These are phyloP conservation scores for Candida corydali DNA, from an alignment of 805 yeast species.

Conservation along the genomic window DNA sequence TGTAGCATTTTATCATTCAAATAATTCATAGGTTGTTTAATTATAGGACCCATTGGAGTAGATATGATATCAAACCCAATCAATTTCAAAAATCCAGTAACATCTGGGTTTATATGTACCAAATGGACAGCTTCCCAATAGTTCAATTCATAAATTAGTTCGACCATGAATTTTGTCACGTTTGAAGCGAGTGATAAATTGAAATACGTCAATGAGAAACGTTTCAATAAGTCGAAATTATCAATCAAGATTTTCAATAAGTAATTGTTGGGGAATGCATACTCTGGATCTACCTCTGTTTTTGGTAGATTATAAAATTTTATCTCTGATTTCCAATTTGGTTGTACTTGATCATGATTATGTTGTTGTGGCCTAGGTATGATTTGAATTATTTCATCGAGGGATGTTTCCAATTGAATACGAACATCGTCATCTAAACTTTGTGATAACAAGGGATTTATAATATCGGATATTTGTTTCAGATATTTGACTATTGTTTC, in stretches of 20 bases:
- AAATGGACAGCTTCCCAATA: slow-evolving; percentile 45
- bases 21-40: slow-evolving; percentile 37
- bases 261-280: slow-evolving; percentile 34
- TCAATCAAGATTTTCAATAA: slow-evolving; percentile 36
- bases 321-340: background rate
- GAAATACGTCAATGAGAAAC: slow-evolving; percentile 30
- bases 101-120: slow-evolving; percentile 25
- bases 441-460: slow-evolving; percentile 25
- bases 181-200: slow-evolving; percentile 36
- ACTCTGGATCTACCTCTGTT: slow-evolving; percentile 8
- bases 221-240: slow-evolving; percentile 27
- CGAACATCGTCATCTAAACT: slow-evolving; percentile 25
- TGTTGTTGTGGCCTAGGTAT: slow-evolving; percentile 16
- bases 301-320: slow-evolving; percentile 1
- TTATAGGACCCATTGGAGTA: slow-evolving; percentile 35
- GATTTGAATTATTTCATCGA: slow-evolving; percentile 22
- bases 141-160: slow-evolving; percentile 32
- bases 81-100: slow-evolving; percentile 30
- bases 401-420: slow-evolving; percentile 22
- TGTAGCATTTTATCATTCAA: slow-evolving; percentile 30
- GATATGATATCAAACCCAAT: slow-evolving; percentile 30
- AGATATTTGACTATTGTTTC: slow-evolving; percentile 20
- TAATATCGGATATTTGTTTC: slow-evolving; percentile 24
- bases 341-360: background rate
- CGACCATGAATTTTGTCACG: slow-evolving; percentile 37